Evolutionary conservation across 441 rosid species (phyloP).

Genomic region (Populus trichocarpa): DNA sequence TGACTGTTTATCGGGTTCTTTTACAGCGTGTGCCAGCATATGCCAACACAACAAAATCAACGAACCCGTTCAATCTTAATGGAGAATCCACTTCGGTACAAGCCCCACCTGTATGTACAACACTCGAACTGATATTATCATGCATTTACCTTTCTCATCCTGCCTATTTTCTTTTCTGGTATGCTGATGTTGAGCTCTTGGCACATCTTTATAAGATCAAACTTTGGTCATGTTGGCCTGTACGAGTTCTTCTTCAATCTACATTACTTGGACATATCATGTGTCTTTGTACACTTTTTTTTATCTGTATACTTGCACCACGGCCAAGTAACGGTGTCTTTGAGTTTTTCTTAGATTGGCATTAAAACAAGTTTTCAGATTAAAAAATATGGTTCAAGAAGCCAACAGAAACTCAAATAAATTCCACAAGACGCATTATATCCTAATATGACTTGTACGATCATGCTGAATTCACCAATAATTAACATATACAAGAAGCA

Average conservation of each 20-base stretch:
- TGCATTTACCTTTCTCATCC: neutral
- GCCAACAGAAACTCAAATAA: neutral
- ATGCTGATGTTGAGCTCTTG: neutral
- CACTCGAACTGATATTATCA: neutral
- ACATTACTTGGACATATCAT: neutral
- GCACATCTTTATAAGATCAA: neutral
- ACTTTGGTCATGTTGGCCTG: neutral
- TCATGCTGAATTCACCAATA: neutral
- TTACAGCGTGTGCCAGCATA: constrained; percentile 40
- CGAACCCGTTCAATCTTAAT: constrained; percentile 64
- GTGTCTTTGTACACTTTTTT: neutral
- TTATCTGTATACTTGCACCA: neutral
- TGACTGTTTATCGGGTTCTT: constrained; percentile 6
- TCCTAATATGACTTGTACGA: neutral
- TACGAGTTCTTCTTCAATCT: neutral
- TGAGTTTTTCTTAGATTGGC: neutral
- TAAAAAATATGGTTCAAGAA: neutral
- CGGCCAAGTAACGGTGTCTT: neutral
- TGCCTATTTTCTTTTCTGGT: neutral
- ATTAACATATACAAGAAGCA: neutral
- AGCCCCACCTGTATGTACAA: constrained; percentile 35
- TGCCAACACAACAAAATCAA: constrained; percentile 34
- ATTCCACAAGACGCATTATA: neutral
- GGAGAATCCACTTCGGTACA: constrained; percentile 36
- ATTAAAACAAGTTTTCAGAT: neutral